Conservation (phyloP, 2,329 filamentous ascomycete genomes). For the Scolecobasidium constrictum region DNA sequence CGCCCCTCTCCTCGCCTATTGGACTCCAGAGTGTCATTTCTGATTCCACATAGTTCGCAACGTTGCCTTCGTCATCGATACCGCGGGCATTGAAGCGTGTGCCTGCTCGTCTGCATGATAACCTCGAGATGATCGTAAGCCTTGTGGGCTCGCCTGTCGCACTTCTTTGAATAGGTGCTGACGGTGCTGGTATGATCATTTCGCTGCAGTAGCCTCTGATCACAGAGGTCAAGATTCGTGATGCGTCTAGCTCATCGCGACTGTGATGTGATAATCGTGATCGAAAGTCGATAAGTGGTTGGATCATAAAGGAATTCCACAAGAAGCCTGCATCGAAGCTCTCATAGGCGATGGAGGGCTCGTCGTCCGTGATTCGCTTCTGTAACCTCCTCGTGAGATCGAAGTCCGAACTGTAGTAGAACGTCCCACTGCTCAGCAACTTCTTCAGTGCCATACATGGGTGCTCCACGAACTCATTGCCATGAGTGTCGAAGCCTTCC, state of each 20-base stretch:
- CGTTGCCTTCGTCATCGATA: constrained; percentile 94
- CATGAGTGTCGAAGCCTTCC: constrained; percentile 41
- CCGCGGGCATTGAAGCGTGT: constrained; percentile 96
- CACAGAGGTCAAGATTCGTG: constrained; percentile 80
- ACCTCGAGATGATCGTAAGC: constrained; percentile 79
- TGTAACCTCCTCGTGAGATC: constrained; percentile 90
- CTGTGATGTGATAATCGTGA: constrained; percentile 67
- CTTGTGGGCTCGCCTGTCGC: constrained; percentile 64
- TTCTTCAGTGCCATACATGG: constrained; percentile 87
- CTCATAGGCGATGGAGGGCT: constrained; percentile 75
- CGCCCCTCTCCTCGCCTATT: constrained; percentile 32
- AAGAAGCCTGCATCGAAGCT: constrained; percentile 86
- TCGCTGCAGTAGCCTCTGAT: constrained; percentile 89
- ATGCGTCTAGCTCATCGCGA: constrained; percentile 69
- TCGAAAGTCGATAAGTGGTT: constrained; percentile 80
- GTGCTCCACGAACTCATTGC: constrained; percentile 67
- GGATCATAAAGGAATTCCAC: constrained; percentile 99
- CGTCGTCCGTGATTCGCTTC: constrained; percentile 59
- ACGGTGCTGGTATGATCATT: constrained; percentile 68
- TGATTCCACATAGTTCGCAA: constrained; percentile 97
- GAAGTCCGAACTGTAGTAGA: constrained; percentile 98
- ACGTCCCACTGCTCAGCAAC: constrained; percentile 82
- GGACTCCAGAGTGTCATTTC: constrained; percentile 88
- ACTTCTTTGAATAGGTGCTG: constrained; percentile 56
- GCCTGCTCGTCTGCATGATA: constrained; percentile 83